Percentiles rank a stretch among this genome's conserved stretches.
Conservation (phyloP, 768 basidiomycete genomes). For the Boletus fagicola region DNA sequence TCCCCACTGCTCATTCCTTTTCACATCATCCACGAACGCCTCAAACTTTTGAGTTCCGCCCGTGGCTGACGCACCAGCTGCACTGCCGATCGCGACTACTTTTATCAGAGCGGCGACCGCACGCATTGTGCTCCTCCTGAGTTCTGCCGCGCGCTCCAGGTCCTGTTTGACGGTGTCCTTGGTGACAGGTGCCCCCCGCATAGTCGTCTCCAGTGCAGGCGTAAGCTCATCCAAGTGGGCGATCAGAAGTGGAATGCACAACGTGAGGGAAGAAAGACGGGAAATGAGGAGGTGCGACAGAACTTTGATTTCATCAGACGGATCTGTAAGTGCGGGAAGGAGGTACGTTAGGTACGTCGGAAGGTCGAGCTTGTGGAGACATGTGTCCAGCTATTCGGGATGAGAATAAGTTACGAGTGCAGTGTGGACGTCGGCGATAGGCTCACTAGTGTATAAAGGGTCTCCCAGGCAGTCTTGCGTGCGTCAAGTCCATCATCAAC, state of each 20-base stretch:
- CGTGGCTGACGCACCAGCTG: conserved; percentile 35
- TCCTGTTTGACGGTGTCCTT: conserved; percentile 98
- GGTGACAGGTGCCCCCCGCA: conserved; percentile 84
- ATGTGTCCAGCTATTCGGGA: conserved; percentile 75
- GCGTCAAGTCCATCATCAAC: conserved; percentile 97
- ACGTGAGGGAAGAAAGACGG: conserved; percentile 77
- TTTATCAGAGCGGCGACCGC: conserved; percentile 86
- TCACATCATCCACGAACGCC: conserved; percentile 69
- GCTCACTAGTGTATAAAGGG: conserved; percentile 89
- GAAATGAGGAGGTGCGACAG: conserved; percentile 94
- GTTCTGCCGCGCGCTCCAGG: conserved; percentile 80
- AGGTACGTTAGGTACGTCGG: conserved; percentile 81
- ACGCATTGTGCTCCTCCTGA: conserved; percentile 86
- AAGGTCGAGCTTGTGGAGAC: conserved; percentile 82
- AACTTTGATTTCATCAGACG: conserved; percentile 96
- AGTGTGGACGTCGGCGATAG: neutral
- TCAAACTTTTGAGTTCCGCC: conserved; percentile 59
- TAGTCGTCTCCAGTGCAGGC: conserved; percentile 79
- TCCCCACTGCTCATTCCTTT: conserved; percentile 64
- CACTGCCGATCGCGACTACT: conserved; percentile 56
- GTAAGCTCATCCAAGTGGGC: conserved; percentile 84
- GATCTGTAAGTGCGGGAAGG: conserved; percentile 79
- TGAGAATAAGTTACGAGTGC: neutral
- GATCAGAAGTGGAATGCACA: conserved; percentile 29
- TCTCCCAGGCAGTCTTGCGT: conserved; percentile 96